Evolutionary conservation across 257 asterid genomes (phyloP).

Genomic region (Schizonepeta tenuifolia): DNA sequence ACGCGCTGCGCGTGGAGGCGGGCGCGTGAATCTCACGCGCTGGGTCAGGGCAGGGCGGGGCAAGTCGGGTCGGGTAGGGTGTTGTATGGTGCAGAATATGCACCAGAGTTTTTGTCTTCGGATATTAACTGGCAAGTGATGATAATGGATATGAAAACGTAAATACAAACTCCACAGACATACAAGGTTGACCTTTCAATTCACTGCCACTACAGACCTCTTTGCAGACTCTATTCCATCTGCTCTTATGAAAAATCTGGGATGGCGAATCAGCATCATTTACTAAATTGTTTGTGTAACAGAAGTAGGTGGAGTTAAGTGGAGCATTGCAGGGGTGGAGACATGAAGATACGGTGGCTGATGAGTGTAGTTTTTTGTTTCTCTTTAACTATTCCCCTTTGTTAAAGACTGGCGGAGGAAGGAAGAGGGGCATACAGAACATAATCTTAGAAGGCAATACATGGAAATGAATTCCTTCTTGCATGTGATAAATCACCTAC

Average conservation of each 20-base stretch:
- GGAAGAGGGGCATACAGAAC: neutral
- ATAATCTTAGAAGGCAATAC: neutral
- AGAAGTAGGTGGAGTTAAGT: slow-evolving; percentile 8
- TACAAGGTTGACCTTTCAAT: neutral
- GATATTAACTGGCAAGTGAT: slow-evolving; percentile 16
- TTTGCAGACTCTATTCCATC: slow-evolving; percentile 2
- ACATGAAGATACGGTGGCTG: neutral
- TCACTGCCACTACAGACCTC: slow-evolving; percentile 1
- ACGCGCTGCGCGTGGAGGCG: too few species aligned
- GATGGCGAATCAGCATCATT: slow-evolving; percentile 9
- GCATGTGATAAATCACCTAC: neutral
- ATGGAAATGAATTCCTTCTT: neutral
- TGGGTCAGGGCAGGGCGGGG: too few species aligned
- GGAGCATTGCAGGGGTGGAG: neutral
- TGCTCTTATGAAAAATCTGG: neutral
- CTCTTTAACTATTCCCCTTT: neutral
- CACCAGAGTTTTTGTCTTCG: too few species aligned
- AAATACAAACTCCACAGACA: slow-evolving; percentile 1
- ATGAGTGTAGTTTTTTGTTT: neutral
- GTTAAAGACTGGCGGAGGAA: neutral
- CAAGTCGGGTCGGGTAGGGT: too few species aligned
- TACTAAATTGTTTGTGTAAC: neutral
- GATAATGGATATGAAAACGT: neutral
- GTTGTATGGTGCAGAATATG: too few species aligned
- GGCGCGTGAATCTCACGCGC: too few species aligned